These are phyloP conservation scores for Hysterangium stoloniferum DNA, from an alignment of 768 basidiomycete species.

Conservation along the genomic window DNA sequence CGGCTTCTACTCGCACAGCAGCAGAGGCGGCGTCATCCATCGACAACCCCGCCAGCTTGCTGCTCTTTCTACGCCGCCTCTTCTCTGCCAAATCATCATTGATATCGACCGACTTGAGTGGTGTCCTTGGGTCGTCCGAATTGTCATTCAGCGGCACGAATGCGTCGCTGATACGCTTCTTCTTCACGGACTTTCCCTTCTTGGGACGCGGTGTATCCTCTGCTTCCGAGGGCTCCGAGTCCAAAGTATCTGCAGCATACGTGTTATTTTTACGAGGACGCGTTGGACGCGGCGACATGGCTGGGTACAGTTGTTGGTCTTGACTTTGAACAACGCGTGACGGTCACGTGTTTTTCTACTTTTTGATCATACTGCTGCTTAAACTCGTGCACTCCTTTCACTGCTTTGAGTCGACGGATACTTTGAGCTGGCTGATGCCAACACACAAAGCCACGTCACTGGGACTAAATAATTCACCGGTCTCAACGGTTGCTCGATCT, in stretches of 20 bases:
- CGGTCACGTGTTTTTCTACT: neutral
- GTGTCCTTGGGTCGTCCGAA: constrained; percentile 30
- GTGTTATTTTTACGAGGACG: constrained; percentile 6
- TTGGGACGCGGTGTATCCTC: constrained; percentile 6
- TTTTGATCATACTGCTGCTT: neutral
- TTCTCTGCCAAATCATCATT: constrained; percentile 90
- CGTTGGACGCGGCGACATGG: constrained; percentile 10
- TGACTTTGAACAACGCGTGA: constrained; percentile 3
- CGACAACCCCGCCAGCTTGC: constrained; percentile 43
- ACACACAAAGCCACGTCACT: too few relatives aligned
- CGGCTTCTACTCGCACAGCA: constrained; percentile 39
- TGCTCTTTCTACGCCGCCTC: constrained; percentile 71
- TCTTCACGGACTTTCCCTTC: constrained; percentile 8
- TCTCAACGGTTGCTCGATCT: too few relatives aligned
- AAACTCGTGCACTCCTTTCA: neutral
- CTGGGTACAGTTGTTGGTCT: neutral
- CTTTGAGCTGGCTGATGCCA: too few relatives aligned
- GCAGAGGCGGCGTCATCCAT: constrained; percentile 34
- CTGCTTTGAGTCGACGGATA: neutral
- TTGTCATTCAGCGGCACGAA: constrained; percentile 11
- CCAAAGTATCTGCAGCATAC: constrained; percentile 1
- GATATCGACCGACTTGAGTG: constrained; percentile 32
- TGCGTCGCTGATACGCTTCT: constrained; percentile 16
- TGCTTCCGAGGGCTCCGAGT: constrained; percentile 7
- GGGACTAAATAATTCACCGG: too few relatives aligned